Percentiles rank a stretch among this genome's conserved stretches.
Evolutionary conservation across 2,329 filamentous ascomycete genomes (phyloP).

Genomic region (Chaetomium olivaceum): DNA sequence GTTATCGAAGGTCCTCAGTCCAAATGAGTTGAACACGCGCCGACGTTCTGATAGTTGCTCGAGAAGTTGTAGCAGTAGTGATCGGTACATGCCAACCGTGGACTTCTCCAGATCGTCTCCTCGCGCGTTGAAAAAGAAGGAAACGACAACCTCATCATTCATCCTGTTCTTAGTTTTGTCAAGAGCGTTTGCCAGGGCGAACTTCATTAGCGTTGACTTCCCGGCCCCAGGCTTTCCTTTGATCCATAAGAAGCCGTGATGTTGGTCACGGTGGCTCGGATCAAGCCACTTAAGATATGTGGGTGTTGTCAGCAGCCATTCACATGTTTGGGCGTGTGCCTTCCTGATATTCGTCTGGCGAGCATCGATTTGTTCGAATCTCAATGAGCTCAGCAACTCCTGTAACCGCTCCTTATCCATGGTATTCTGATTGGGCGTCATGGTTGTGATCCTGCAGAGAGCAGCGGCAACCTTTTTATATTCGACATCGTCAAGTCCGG

Average conservation of each 20-base stretch:
- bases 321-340: conserved; percentile 43
- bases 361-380: conserved; percentile 44
- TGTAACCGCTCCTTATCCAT: conserved; percentile 3
- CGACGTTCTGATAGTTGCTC: neutral
- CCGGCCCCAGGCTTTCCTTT: conserved; percentile 28
- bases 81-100: conserved; percentile 26
- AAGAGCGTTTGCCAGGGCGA: conserved; percentile 9
- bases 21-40: neutral
- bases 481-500: conserved; percentile 31
- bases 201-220: conserved; percentile 31
- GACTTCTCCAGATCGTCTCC: conserved; percentile 21
- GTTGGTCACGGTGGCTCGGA: conserved; percentile 9
- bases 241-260: conserved; percentile 28
- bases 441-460: conserved; percentile 6
- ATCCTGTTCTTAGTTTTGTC: neutral
- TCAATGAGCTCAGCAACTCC: conserved; percentile 35
- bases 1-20: neutral
- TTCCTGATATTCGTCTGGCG: conserved; percentile 34
- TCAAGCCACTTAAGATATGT: conserved; percentile 45
- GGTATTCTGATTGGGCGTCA: too few species aligned
- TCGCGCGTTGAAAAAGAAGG: conserved; percentile 28
- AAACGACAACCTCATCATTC: neutral
- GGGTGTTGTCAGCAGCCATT: conserved; percentile 43
- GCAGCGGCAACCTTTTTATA: conserved; percentile 10
- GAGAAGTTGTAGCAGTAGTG: conserved; percentile 20